Conservation (phyloP, 2,329 filamentous ascomycete species). For the Trichoderma guizhouense region DNA sequence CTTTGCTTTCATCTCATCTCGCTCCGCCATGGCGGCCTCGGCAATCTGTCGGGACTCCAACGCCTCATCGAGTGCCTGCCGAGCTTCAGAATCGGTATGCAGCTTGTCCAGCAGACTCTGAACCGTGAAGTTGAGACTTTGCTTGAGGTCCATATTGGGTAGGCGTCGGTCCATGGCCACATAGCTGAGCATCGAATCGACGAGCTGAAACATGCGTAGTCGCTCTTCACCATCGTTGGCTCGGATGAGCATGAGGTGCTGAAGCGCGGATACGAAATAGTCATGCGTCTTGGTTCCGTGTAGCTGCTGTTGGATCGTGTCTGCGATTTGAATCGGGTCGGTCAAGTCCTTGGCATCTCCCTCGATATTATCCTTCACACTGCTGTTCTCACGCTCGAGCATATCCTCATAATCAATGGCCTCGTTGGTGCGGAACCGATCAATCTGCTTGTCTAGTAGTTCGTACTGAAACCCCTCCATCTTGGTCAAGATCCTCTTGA, state of each 20-base stretch:
- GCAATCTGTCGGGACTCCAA: conserved; percentile 88
- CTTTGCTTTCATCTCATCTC: conserved; percentile 88
- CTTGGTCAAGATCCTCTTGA: conserved; percentile 90
- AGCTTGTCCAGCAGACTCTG: conserved; percentile 93
- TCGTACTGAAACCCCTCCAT: conserved; percentile 99
- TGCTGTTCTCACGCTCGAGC: conserved; percentile 84
- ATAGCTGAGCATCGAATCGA: conserved; percentile 98
- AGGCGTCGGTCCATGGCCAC: conserved; percentile 96
- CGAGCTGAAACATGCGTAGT: conserved; percentile 92
- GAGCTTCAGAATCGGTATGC: conserved; percentile 92
- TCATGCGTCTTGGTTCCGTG: conserved; percentile 83
- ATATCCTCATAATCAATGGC: conserved; percentile 98
- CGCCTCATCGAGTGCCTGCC: conserved; percentile 87
- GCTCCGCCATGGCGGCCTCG: conserved; percentile 91
- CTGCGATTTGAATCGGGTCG: conserved; percentile 88
- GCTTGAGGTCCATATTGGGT: conserved; percentile 96
- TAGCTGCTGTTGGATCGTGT: conserved; percentile 84
- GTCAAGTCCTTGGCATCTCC: conserved; percentile 87
- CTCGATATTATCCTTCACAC: conserved; percentile 83
- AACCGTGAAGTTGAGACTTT: conserved; percentile 95
- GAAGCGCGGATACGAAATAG: conserved; percentile 92
- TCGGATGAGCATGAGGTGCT: conserved; percentile 88
- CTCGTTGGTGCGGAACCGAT: conserved; percentile 88
- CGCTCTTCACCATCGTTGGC: conserved; percentile 91
- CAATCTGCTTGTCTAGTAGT: conserved; percentile 96